Percentiles rank a stretch among this genome's conserved stretches.
phyloP scores from a whole-genome alignment of 1,284 basidiomycete species.

The Chalciporus piperatoides region DNA sequence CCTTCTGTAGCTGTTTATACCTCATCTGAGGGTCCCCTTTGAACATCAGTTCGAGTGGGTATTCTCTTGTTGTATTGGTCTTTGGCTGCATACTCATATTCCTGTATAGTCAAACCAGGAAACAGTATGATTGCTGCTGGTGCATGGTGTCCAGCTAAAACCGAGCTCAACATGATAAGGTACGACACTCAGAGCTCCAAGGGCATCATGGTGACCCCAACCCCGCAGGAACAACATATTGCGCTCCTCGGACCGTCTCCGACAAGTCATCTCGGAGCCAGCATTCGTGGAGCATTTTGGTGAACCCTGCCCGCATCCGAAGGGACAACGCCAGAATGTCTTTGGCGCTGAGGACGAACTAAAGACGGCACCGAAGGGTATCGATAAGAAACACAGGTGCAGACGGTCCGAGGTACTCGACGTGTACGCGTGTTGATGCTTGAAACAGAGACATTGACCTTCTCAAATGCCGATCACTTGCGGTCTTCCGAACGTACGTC shows the following conservation, averaged over 20 bases:
- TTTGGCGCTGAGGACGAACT: conserved; percentile 81
- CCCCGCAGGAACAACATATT: conserved; percentile 57
- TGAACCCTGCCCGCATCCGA: conserved; percentile 54
- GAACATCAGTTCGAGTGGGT: conserved; percentile 24
- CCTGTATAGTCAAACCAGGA: conserved; percentile 60
- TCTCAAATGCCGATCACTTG: conserved; percentile 78
- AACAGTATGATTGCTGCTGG: conserved; percentile 77
- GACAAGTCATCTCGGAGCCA: conserved; percentile 57
- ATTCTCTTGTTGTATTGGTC: neutral
- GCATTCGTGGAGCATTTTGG: conserved; percentile 76
- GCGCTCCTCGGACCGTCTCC: conserved; percentile 60
- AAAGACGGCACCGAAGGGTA: conserved; percentile 84
- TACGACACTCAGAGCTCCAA: conserved; percentile 23
- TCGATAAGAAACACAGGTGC: conserved; percentile 77
- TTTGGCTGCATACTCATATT: neutral
- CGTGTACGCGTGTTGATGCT: neutral
- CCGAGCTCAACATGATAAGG: conserved; percentile 74
- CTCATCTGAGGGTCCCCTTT: neutral
- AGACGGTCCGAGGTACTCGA: neutral
- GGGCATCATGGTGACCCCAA: neutral
- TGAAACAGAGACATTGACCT: conserved; percentile 74
- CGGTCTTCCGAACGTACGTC: conserved; percentile 63
- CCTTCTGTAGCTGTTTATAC: neutral
- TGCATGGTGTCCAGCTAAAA: conserved; percentile 78
- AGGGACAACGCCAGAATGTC: conserved; percentile 65